These are phyloP conservation scores for Xylaria venustula DNA, from an alignment of 495 filamentous ascomycete genomes.

Conservation along the genomic window DNA sequence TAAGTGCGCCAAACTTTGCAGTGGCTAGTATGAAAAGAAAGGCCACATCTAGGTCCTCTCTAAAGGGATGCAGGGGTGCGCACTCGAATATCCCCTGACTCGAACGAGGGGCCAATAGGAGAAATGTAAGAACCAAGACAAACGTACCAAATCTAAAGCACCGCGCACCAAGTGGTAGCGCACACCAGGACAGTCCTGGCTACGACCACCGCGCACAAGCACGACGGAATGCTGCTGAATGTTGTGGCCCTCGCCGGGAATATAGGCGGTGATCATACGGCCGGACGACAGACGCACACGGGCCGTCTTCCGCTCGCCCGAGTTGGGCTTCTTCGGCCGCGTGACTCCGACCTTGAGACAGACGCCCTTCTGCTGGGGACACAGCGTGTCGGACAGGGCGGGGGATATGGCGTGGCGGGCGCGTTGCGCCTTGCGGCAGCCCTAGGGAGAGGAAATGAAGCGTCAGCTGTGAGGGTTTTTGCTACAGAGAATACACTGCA, in stretches of 20 bases:
- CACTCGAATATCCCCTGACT: no score
- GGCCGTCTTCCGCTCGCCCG: conserved; percentile 88
- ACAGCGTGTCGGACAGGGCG: conserved; percentile 63
- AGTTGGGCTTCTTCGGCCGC: conserved; percentile 98
- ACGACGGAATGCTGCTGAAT: conserved; percentile 98
- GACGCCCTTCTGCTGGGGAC: conserved; percentile 88
- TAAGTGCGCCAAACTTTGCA: no score
- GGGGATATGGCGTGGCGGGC: conserved; percentile 84
- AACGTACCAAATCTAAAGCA: conserved; percentile 87
- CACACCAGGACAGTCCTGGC: conserved; percentile 98
- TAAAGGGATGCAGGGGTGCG: no score
- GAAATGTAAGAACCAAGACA: not conserved
- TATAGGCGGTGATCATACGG: conserved; percentile 83
- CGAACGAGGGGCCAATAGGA: no score
- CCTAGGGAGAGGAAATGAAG: conserved; percentile 45
- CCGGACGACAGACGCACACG: conserved; percentile 85
- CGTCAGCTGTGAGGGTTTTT: not conserved
- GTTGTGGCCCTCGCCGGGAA: conserved; percentile 97
- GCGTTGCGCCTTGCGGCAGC: conserved; percentile 70
- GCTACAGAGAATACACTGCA: not conserved
- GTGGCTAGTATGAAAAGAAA: no score
- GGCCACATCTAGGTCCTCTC: no score
- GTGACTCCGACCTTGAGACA: conserved; percentile 89
- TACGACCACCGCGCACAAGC: conserved; percentile 82
- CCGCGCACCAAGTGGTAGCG: conserved; percentile 91